Conservation (phyloP, 495 filamentous ascomycete genomes). For the Aspergillus biplanus region DNA sequence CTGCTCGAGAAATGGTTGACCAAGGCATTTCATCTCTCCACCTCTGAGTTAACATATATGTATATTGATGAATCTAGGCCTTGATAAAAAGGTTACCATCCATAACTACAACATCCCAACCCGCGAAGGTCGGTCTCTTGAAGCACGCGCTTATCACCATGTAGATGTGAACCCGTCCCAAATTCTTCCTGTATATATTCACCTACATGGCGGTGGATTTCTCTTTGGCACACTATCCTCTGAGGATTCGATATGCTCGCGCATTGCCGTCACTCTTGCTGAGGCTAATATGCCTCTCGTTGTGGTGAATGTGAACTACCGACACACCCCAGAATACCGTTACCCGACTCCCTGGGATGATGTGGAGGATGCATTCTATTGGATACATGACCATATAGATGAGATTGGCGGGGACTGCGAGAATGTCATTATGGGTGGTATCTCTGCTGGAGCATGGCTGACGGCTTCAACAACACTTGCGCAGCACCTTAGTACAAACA, state of each 20-base stretch:
- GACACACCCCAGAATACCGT: constrained; percentile 48
- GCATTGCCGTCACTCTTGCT: constrained; percentile 35
- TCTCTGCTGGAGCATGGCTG: constrained; percentile 50
- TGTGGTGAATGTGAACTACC: constrained; percentile 52
- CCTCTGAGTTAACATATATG: neutral
- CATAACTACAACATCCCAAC: constrained; percentile 39
- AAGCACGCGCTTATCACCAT: constrained; percentile 49
- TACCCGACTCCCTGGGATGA: constrained; percentile 51
- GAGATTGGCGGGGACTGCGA: constrained; percentile 30
- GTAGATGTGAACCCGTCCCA: constrained; percentile 24
- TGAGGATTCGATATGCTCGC: constrained; percentile 51
- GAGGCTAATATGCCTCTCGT: constrained; percentile 28
- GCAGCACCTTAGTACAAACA: constrained; percentile 29
- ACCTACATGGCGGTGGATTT: constrained; percentile 56
- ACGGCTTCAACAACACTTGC: constrained; percentile 44
- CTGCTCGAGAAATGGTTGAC: constrained; percentile 35
- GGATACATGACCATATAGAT: constrained; percentile 42
- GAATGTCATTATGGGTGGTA: constrained; percentile 48
- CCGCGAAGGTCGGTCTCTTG: constrained; percentile 45
- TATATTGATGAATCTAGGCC: constrained; percentile 10
- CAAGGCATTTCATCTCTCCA: constrained; percentile 22
- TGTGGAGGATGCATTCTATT: constrained; percentile 50
- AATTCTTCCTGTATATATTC: constrained; percentile 48
- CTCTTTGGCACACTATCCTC: constrained; percentile 48
- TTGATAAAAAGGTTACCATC: constrained; percentile 30